A percentile compares a stretch with the other conserved stretches of the same genome.
Conservation (phyloP, 2,329 filamentous ascomycete genomes). For the Myotisia sp. region DNA sequence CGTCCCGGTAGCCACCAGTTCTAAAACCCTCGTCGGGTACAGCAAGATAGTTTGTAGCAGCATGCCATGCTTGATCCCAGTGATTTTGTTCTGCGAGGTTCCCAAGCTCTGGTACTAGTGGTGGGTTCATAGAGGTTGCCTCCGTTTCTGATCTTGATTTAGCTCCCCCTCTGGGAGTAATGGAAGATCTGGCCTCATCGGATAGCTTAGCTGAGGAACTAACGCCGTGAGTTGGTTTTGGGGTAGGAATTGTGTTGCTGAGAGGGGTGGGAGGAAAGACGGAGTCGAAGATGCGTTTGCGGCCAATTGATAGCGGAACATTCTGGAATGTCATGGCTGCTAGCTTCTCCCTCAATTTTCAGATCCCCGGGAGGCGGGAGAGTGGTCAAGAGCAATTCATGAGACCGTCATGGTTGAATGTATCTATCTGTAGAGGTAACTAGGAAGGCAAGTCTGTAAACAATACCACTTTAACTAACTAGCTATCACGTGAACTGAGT, state of each 20-base stretch:
- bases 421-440: too few species aligned
- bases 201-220: constrained; percentile 6
- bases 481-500: too few species aligned
- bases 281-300: constrained; percentile 30
- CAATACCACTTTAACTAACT: too few species aligned
- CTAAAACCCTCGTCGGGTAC: constrained; percentile 25
- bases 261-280: constrained; percentile 29
- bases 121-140: too few species aligned
- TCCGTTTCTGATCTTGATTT: too few species aligned
- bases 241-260: constrained; percentile 20
- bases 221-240: constrained; percentile 11
- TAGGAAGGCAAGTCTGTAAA: too few species aligned
- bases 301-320: constrained; percentile 13
- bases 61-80: constrained; percentile 30
- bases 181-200: neutral
- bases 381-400: too few species aligned
- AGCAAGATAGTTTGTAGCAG: constrained; percentile 26
- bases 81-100: constrained; percentile 19
- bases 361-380: too few species aligned
- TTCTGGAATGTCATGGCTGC: constrained; percentile 10
- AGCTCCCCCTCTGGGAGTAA: too few species aligned
- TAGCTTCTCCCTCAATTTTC: too few species aligned
- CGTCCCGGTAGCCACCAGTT: constrained; percentile 1
- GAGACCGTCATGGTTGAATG: too few species aligned
- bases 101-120: neutral